Percentiles rank a stretch among this genome's conserved stretches.
Conservation (phyloP, 352 stramenopile species). For the Phytophthora agathidicida region DNA sequence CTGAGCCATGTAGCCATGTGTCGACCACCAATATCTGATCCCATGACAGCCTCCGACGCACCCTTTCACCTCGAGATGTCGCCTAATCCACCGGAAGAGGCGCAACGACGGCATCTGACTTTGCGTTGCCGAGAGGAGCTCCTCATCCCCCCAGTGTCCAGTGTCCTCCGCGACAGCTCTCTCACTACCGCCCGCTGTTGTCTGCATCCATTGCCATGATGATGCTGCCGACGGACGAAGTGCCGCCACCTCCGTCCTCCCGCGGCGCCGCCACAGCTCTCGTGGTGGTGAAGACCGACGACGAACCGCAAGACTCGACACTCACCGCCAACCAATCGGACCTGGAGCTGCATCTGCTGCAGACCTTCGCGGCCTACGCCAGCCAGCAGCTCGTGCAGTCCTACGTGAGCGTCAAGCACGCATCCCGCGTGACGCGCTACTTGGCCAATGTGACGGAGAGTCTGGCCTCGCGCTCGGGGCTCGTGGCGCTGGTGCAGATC, state of each 20-base stretch:
- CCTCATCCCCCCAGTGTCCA: no score
- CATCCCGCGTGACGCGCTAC: constrained; percentile 50
- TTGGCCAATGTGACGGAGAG: constrained; percentile 57
- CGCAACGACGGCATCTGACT: no score
- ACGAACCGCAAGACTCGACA: neutral
- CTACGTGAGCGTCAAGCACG: constrained; percentile 61
- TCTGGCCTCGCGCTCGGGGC: constrained; percentile 45
- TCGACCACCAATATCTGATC: constrained; percentile 13
- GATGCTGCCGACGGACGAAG: constrained; percentile 33
- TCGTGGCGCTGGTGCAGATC: constrained; percentile 45
- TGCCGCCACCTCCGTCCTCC: constrained; percentile 25
- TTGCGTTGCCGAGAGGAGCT: no score
- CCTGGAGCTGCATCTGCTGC: constrained; percentile 63
- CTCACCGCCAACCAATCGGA: constrained; percentile 39
- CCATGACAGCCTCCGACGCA: constrained; percentile 18
- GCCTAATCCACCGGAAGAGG: constrained; percentile 27
- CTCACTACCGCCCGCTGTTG: no score
- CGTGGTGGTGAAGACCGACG: constrained; percentile 8
- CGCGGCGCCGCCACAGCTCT: constrained; percentile 23
- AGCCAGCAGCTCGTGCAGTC: constrained; percentile 43
- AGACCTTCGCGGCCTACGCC: constrained; percentile 53
- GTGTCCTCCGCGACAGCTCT: no score
- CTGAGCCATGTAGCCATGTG: constrained; percentile 27
- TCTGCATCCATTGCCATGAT: constrained; percentile 37
- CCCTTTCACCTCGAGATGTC: neutral